These are phyloP conservation scores for Rhizophagus sp. DNA, from an alignment of 192 early-diverging fungal species.

Conservation along the genomic window DNA sequence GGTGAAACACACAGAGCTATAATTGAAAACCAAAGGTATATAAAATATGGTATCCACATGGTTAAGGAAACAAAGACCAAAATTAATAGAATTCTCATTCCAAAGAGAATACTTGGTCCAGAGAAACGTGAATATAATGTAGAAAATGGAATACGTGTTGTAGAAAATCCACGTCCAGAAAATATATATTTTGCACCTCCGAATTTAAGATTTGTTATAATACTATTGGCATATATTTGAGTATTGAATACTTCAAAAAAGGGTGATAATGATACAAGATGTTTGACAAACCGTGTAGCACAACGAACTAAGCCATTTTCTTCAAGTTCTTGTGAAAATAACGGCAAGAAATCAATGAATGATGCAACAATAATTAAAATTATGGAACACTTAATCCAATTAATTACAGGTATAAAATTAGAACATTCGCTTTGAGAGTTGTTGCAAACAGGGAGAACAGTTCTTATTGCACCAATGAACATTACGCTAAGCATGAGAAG, in stretches of 20 bases:
- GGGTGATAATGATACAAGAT: constrained; percentile 80
- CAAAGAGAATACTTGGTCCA: constrained; percentile 74
- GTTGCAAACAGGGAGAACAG: constrained; percentile 61
- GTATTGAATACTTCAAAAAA: constrained; percentile 87
- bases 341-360: constrained; percentile 77
- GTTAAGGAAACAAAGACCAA: constrained; percentile 73
- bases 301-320: constrained; percentile 79
- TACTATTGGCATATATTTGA: constrained; percentile 80
- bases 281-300: constrained; percentile 71
- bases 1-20: constrained; percentile 76
- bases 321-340: constrained; percentile 82
- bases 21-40: constrained; percentile 84
- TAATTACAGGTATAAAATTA: constrained; percentile 70
- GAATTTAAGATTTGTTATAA: constrained; percentile 76
- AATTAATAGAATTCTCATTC: constrained; percentile 67
- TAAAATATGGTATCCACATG: constrained; percentile 69
- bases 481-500: constrained; percentile 80
- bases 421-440: constrained; percentile 59
- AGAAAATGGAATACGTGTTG: constrained; percentile 72
- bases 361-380: constrained; percentile 81
- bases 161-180: constrained; percentile 85
- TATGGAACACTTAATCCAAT: constrained; percentile 83
- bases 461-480: constrained; percentile 72
- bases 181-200: constrained; percentile 86
- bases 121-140: constrained; percentile 77